phyloP scores from a whole-genome alignment of 2,329 filamentous ascomycete genomes.

The Triangularia setosa region DNA sequence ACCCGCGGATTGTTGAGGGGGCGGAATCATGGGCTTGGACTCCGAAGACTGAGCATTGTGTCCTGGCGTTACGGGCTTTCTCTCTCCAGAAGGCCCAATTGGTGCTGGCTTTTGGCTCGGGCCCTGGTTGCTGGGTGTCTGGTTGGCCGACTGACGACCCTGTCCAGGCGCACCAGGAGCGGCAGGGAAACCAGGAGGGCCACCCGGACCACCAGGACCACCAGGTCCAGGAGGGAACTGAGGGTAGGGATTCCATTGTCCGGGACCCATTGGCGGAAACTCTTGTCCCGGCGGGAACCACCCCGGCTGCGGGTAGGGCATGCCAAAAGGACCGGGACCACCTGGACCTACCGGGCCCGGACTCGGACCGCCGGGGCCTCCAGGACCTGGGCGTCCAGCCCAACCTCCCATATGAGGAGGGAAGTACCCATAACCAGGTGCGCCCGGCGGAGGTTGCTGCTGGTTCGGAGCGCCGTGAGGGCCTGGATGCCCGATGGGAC shows the following conservation, averaged over 20 bases:
- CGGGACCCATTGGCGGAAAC: constrained; percentile 45
- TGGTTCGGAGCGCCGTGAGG: constrained; percentile 21
- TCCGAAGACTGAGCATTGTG: constrained; percentile 40
- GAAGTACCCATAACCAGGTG: constrained; percentile 30
- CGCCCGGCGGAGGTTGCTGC: constrained; percentile 27
- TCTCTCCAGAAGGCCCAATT: constrained; percentile 49
- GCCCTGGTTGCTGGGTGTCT: constrained; percentile 26
- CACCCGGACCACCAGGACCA: constrained; percentile 30
- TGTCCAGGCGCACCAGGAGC: constrained; percentile 27
- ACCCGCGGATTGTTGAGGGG: constrained; percentile 42
- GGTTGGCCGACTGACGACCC: constrained; percentile 30
- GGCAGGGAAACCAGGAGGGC: constrained; percentile 26
- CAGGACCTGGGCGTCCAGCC: constrained; percentile 27
- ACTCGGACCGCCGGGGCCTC: constrained; percentile 29
- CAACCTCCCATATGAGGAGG: constrained; percentile 28
- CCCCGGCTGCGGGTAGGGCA: constrained; percentile 72
- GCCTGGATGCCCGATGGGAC: constrained; percentile 15
- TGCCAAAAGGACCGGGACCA: constrained; percentile 45
- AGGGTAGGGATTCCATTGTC: constrained; percentile 18
- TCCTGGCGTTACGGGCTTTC: constrained; percentile 42
- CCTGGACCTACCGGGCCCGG: constrained; percentile 27
- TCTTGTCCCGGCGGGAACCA: constrained; percentile 80
- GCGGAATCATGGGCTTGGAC: constrained; percentile 48
- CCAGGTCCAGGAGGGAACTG: constrained; percentile 33
- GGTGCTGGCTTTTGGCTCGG: constrained; percentile 46